Evolutionary conservation across 805 yeast species (phyloP).

Genomic region (Cyberlindnera amylophila): DNA sequence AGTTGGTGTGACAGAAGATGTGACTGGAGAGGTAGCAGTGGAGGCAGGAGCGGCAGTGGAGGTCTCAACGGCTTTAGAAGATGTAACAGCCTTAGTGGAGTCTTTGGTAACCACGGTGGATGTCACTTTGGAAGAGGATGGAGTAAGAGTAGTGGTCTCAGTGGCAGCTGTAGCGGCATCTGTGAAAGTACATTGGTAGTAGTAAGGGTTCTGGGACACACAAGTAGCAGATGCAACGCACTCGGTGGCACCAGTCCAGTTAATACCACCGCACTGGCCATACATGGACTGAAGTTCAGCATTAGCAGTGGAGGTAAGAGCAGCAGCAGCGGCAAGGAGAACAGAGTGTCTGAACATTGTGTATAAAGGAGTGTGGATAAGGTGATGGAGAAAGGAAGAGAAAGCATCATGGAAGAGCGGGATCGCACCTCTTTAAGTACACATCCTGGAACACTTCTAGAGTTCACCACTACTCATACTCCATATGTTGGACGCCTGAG

Average conservation of each 20-base stretch:
- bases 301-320: neutral
- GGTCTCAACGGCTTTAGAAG: neutral
- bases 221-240: conserved; percentile 25
- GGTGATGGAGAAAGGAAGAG: no score
- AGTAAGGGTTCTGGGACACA: conserved; percentile 20
- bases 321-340: neutral
- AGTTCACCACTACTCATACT: no score
- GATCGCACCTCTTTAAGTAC: no score
- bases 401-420: no score
- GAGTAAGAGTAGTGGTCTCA: neutral
- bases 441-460: no score
- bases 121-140: neutral
- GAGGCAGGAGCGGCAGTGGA: neutral
- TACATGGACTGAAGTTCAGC: conserved; percentile 1
- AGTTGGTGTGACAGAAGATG: neutral
- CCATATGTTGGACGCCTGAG: no score
- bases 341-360: neutral
- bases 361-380: no score
- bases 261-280: conserved; percentile 8
- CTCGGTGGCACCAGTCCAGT: conserved; percentile 2
- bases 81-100: neutral
- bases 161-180: neutral
- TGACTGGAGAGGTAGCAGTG: neutral
- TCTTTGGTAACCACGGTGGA: no score
- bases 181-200: conserved; percentile 22